Evolutionary conservation across 352 stramenopile genomes (phyloP).

Genomic region (Pythium rishiriense): DNA sequence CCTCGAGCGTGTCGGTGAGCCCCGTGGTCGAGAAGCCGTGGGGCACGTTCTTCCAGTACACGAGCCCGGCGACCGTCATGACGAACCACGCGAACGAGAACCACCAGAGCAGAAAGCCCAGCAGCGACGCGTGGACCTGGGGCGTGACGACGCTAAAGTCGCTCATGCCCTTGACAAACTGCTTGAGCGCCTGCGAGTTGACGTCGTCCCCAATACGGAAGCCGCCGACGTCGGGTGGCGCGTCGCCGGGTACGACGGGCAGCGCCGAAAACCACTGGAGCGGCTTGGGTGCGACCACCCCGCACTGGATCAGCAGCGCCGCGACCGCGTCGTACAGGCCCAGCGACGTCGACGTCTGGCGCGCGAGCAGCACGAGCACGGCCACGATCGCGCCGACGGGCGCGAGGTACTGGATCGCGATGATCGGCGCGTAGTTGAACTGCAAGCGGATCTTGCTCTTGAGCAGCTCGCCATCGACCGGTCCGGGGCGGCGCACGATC

Average conservation of each 20-base stretch:
- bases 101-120: conserved; percentile 72
- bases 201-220: conserved; percentile 64
- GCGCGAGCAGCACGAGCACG: conserved; percentile 47
- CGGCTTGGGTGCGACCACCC: conserved; percentile 17
- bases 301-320: conserved; percentile 29
- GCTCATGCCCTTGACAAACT: conserved; percentile 66
- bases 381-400: conserved; percentile 46
- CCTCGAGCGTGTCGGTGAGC: conserved; percentile 5
- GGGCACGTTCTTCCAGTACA: conserved; percentile 75
- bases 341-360: conserved; percentile 57
- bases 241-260: conserved; percentile 37
- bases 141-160: conserved; percentile 63
- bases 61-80: conserved; percentile 37
- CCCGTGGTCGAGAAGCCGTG: conserved; percentile 34
- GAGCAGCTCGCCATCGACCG: conserved; percentile 57
- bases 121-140: conserved; percentile 52
- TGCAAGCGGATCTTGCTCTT: conserved; percentile 74
- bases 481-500: conserved; percentile 50
- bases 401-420: conserved; percentile 78
- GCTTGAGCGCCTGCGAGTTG: conserved; percentile 38
- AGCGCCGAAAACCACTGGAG: conserved; percentile 19
- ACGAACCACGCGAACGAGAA: conserved; percentile 59
- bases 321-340: conserved; percentile 36
- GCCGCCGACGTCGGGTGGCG: conserved; percentile 47
- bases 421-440: conserved; percentile 82